A percentile compares a stretch with the other conserved stretches of the same genome.
Evolutionary conservation across 2,329 filamentous ascomycete genomes (phyloP).

Genomic region (Venturia aucupariae): DNA sequence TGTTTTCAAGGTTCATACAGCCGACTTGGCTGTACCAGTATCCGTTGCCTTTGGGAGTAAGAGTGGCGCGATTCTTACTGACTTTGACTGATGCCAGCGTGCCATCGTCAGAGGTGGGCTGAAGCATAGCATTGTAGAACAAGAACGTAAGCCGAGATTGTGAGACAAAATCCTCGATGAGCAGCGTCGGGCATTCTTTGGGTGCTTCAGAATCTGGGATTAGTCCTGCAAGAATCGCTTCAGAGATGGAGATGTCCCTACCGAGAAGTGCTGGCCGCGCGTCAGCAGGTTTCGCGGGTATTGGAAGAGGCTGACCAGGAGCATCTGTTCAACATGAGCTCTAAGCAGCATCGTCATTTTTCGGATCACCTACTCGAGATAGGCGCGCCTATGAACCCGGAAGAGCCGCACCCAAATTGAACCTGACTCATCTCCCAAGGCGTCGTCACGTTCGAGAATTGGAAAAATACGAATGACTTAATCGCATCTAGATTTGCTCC

Average conservation of each 20-base stretch:
- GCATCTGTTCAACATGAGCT: no score
- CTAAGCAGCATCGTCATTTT: no score
- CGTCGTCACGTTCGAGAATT: no score
- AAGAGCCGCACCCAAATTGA: no score
- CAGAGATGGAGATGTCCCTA: not conserved
- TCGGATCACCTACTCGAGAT: no score
- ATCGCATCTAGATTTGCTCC: no score
- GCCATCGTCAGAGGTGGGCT: conserved; percentile 47
- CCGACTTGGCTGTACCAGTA: conserved; percentile 52
- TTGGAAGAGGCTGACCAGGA: no score
- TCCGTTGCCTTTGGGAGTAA: conserved; percentile 42
- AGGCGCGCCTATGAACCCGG: no score
- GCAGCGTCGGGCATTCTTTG: conserved; percentile 20
- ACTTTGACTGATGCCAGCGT: conserved; percentile 49
- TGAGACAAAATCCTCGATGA: conserved; percentile 53
- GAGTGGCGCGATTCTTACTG: conserved; percentile 42
- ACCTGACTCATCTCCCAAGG: no score
- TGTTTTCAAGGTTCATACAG: conserved; percentile 42
- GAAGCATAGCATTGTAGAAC: conserved; percentile 49
- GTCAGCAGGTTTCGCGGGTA: no score
- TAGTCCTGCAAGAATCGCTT: not conserved
- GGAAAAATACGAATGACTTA: no score
- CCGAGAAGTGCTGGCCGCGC: no score
- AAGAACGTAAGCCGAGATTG: conserved; percentile 54
- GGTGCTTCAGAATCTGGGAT: not conserved